phyloP scores from a whole-genome alignment of 768 basidiomycete species.

The Neoboletus subvelutipes region DNA sequence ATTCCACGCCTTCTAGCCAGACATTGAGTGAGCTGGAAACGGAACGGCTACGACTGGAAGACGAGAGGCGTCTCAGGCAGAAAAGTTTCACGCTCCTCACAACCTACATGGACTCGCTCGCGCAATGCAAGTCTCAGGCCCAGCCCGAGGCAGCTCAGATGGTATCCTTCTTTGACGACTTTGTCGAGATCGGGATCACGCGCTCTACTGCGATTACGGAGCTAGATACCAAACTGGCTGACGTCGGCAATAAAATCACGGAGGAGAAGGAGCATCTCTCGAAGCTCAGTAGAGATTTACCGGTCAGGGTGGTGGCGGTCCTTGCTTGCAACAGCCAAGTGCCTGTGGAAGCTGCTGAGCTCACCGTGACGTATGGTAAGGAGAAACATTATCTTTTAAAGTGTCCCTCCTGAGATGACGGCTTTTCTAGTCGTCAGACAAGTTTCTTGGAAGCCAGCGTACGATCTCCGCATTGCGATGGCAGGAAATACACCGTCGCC shows the following conservation, averaged over 20 bases:
- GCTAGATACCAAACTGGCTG: constrained; percentile 16
- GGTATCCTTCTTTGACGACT: constrained; percentile 22
- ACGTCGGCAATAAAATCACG: constrained; percentile 8
- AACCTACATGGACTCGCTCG: constrained; percentile 29
- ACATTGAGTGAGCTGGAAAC: constrained; percentile 5
- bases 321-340: constrained; percentile 3
- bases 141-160: constrained; percentile 18
- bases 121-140: constrained; percentile 15
- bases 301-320: constrained; percentile 7
- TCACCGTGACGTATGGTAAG: constrained; percentile 23
- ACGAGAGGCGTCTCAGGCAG: constrained; percentile 22
- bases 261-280: constrained; percentile 13
- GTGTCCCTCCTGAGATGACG: neutral
- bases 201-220: constrained; percentile 17
- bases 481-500: constrained; percentile 11
- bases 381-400: neutral
- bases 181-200: constrained; percentile 20
- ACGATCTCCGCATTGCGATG: constrained; percentile 18
- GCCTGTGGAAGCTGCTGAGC: constrained; percentile 10
- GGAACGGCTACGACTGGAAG: constrained; percentile 14
- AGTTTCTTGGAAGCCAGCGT: constrained; percentile 22
- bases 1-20: neutral
- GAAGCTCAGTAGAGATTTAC: neutral
- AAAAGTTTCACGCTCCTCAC: constrained; percentile 24
- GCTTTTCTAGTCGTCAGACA: constrained; percentile 9